Evolutionary conservation across 2,329 filamentous ascomycete genomes (phyloP), one percentile per base, ranked within the genome.

Genomic region (Cercospora brassicicola): DNA sequence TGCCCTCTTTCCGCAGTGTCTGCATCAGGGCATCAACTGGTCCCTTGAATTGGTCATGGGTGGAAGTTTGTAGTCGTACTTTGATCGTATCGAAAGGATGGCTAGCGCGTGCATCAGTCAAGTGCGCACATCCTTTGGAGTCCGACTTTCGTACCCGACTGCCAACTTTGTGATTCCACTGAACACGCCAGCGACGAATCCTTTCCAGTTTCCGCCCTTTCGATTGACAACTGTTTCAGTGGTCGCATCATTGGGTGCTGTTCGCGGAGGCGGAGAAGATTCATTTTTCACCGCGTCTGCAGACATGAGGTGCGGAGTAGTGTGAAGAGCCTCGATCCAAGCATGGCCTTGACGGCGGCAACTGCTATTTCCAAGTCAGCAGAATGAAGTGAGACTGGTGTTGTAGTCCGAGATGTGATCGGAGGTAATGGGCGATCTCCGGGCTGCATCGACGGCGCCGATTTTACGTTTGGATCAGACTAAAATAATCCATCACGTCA

Each of bases 111-210:
- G 31, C 48, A 23, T 57, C 51, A 62, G 59, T 20, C 26, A 30
- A 30, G 10, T 57, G 26, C 26, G 7, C 30, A 13, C 5, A 11
- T 55, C 26, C 6, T 39, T 33, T 36, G 15, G 10, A n/a, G 13
- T 57, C 23, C 26, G 23, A 26, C 11, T 13, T 15, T 28, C 42
- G 15, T 81, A 94, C 93, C 92, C 76, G 45, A 78, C 76, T 75
- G 87, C 88, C 67, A 97, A 83, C 82, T 98, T 98, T 67, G 94
- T 90, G 76, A 98, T 90, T 26, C 95, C 95, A 42, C 92, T 96
- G 78, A 97, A 97, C 6, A 97, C 89, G n/a, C 95, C 95, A 0
- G 92, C 95, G 30, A 97, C 92, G 78, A 98, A 99, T n/a, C 94
- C 95, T 76, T 92, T 94, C 84, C 97, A 98, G 78, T 91, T 90